Evolutionary conservation across 176 grass and related monocot species (phyloP), one percentile per base, ranked within the genome.

Genomic region (Oryza punctata): DNA sequence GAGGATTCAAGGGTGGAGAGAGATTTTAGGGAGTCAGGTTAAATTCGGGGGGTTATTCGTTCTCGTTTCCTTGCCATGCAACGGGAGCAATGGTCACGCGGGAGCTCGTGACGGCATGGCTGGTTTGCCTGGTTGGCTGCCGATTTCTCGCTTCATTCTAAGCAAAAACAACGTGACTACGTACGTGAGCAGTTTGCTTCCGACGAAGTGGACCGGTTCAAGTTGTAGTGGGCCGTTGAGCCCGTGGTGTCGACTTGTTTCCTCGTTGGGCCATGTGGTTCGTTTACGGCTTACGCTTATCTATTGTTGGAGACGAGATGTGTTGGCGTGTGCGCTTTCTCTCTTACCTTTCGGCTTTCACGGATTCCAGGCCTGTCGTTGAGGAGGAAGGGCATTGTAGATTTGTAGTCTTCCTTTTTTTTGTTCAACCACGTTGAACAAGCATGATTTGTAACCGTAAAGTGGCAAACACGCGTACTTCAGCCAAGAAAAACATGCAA

Each of bases 1-100:
- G 27, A 32, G 26, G 76, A 88, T 92, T 78, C 78, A 88, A 91
- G 10, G 90, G 93, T 25, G 57, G 76, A 49, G 87, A 91, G 90
- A 81, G 47, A 44, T 79, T 92, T 72, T 33, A 89, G 90, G 85
- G 68, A 33, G 85, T 7, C 44, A 30, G 77, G 54, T 85, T 86
- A 86, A 80, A 65, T 69, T 81, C 59, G 32, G 77, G 59, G 16
- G 69, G 16, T 65, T 10, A 23, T 43, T 54, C 11, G 3, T 67
- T 16, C 44, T 66, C 59, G 76, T 38, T 72, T 79, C 33, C 67
- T 19, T 28, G 29, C 29, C 79, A 38, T n/a, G 66, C 47, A 40
- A 70, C 40, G 26, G 61, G 18, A 18, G 25, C 3, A 50, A 50
- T 1, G 47, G 14, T 4, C 37, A 19, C 18, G 18, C 8, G 27